Percentiles rank a stretch among this genome's conserved stretches.
These are phyloP conservation scores for Venturia asperata DNA, from an alignment of 2,329 filamentous ascomycete species.

Conservation along the genomic window DNA sequence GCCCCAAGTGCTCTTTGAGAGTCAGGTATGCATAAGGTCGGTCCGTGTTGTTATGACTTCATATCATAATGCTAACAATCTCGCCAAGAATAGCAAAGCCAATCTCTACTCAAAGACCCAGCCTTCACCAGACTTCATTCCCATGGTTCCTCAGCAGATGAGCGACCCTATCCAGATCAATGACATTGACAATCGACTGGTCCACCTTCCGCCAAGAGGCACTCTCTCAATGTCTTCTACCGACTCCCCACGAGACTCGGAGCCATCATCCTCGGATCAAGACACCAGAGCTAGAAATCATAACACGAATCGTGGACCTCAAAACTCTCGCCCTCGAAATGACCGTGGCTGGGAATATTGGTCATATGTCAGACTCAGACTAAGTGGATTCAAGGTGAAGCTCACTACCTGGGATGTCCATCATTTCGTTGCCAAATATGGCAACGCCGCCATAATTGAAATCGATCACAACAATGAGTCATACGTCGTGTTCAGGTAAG, in stretches of 20 bases:
- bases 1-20: not conserved
- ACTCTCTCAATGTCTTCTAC: not conserved
- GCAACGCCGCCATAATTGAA: constrained; percentile 8
- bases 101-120: not conserved
- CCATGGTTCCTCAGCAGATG: not conserved
- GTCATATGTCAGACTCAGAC: constrained; percentile 1
- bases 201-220: not conserved
- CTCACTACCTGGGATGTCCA: constrained; percentile 14
- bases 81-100: not conserved
- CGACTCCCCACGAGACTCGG: not conserved
- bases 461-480: not conserved
- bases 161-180: not conserved
- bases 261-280: not conserved
- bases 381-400: not conserved
- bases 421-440: not conserved
- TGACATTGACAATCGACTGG: not conserved
- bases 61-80: not conserved
- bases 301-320: not conserved
- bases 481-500: constrained; percentile 15
- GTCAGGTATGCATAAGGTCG: not conserved
- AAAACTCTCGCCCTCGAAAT: not conserved
- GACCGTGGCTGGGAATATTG: constrained; percentile 1
- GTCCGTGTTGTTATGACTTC: too few relatives aligned
- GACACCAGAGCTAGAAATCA: not conserved
- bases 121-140: not conserved